Evolutionary conservation across 2,329 filamentous ascomycete genomes (phyloP).

Genomic region (Chaetomiaceae sp.): DNA sequence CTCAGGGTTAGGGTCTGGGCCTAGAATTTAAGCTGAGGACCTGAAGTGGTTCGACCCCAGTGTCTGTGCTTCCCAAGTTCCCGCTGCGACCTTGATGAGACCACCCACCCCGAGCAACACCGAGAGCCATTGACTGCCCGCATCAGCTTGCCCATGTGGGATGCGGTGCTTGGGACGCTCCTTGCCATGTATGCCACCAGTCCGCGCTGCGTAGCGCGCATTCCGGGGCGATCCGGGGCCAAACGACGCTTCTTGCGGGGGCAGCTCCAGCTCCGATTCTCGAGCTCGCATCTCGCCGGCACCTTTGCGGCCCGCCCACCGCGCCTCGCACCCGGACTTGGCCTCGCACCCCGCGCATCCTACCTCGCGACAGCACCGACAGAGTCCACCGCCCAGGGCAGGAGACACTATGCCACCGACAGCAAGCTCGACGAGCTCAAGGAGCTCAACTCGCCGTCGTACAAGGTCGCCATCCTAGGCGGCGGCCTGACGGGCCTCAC

Average conservation of each 20-base stretch:
- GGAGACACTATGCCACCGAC: no score
- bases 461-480: constrained; percentile 63
- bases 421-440: constrained; percentile 3
- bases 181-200: constrained; percentile 22
- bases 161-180: constrained; percentile 8
- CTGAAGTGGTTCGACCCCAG: no score
- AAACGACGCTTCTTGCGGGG: neutral
- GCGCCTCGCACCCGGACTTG: no score
- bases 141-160: constrained; percentile 4
- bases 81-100: neutral
- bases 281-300: neutral
- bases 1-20: no score
- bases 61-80: neutral
- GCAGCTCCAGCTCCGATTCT: neutral
- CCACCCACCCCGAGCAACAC: neutral
- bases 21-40: no score
- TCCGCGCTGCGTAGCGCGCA: constrained; percentile 18
- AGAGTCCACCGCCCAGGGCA: neutral
- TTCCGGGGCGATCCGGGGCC: constrained; percentile 2
- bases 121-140: constrained; percentile 17
- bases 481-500: constrained; percentile 80
- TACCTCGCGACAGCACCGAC: no score
- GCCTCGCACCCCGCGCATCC: no score
- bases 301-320: neutral
- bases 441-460: neutral